These are phyloP conservation scores for Porphyra umbilicalis DNA, from an alignment of 31 red algal genomes.

Conservation along the genomic window DNA sequence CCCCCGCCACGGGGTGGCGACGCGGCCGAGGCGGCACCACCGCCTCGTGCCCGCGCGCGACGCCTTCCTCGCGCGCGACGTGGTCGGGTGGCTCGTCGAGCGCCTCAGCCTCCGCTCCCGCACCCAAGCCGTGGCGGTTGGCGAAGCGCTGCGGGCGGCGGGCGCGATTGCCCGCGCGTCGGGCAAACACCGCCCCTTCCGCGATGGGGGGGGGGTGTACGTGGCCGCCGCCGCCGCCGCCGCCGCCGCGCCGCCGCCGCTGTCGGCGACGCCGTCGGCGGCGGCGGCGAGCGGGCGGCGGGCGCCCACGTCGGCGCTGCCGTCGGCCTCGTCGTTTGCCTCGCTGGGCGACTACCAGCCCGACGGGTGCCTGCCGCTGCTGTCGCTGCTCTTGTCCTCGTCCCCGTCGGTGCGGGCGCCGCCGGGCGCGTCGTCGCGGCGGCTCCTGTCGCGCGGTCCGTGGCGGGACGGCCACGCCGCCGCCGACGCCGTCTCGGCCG, in stretches of 20 bases:
- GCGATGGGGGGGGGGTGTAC: background rate
- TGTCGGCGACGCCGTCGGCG: background rate
- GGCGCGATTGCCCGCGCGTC: conserved; percentile 20
- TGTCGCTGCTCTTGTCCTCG: background rate
- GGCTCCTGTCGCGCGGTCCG: no score
- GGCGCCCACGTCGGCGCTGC: background rate
- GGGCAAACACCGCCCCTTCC: background rate
- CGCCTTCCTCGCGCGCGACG: conserved; percentile 41
- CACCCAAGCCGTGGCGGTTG: conserved; percentile 31
- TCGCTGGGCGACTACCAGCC: background rate
- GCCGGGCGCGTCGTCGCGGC: no score
- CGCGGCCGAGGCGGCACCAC: background rate
- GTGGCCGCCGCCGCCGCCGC: background rate
- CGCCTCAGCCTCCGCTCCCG: conserved; percentile 24
- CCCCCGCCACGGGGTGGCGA: background rate
- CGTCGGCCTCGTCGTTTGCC: background rate
- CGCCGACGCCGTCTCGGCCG: no score
- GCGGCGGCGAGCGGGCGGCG: background rate
- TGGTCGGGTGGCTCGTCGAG: conserved; percentile 67
- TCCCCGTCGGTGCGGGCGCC: no score
- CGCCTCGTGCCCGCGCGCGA: background rate
- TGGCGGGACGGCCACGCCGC: no score
- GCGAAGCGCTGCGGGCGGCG: conserved; percentile 20
- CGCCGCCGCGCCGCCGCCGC: background rate
- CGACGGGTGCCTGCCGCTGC: background rate